Evolutionary conservation across 768 basidiomycete genomes (phyloP), one percentile per base, ranked within the genome.

Genomic region (Mycena indigotica): DNA sequence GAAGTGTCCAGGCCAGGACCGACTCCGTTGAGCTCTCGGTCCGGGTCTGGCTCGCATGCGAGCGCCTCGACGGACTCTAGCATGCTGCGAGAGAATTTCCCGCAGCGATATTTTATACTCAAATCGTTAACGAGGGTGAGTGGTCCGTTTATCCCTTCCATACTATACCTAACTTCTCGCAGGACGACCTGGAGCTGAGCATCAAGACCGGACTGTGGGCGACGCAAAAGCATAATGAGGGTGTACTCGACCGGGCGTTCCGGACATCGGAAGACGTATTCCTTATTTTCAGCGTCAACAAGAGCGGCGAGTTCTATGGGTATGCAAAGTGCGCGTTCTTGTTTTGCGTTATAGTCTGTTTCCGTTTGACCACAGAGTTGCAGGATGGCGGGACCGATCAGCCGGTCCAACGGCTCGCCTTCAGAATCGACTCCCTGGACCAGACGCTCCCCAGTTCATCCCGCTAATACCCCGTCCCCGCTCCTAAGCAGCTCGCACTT

Each of bases 281-380:
- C 66, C 80, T 98, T 40, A 86, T 98, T 56, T 98, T 98, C 65
- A 84, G 94, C 32, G 96, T 91, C 17, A 98, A 98, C 74, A 93
- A 90, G 69, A 90, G 89, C 55, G 94, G 96, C 32, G 93, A 93
- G 70, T 98, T 97, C 68, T 97, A 89, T 66, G 95, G 95, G 21
- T 95, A 93, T 68, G 95, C 93, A 10, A 85, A 81, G 86, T 93
- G 72, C 58, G 77, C 73, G 24, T 17, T 35, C 32, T 35, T 35
- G 8, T 35, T 17, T 35, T 35, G 8, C 17, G 32, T 35, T 35
- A 35, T 35, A 8, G 10, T 17, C 17, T 17, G 32, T 17, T 35
- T 35, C 32, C 32, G 10, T 17, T 35, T 35, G 10, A 35, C 17
- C 32, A 17, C n/a, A n/a, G n/a, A n/a, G n/a, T n/a, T n/a, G n/a